These are phyloP conservation scores for Coriolopsis trogii DNA, from an alignment of 1,284 basidiomycete species.

Conservation along the genomic window DNA sequence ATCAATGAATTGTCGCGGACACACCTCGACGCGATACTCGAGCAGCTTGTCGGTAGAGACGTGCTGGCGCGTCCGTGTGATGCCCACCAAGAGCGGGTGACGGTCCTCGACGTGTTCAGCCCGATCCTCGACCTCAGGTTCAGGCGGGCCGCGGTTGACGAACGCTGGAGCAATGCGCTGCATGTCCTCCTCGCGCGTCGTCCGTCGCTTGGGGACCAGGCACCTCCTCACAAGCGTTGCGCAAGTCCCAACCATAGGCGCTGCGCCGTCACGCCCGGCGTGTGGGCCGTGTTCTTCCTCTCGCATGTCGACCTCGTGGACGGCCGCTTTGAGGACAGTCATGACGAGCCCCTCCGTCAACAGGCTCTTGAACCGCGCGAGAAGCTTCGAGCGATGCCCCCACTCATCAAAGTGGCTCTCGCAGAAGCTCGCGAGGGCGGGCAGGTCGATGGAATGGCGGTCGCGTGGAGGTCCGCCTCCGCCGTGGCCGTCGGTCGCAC, in stretches of 20 bases:
- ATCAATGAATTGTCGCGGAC: constrained; percentile 42
- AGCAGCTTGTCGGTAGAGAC: constrained; percentile 44
- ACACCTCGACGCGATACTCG: constrained; percentile 47
- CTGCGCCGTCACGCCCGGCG: too few species aligned
- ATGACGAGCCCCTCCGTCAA: constrained; percentile 44
- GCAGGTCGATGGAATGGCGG: constrained; percentile 41
- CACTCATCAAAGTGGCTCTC: constrained; percentile 59
- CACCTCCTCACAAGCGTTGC: constrained; percentile 36
- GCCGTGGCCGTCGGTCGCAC: constrained; percentile 20
- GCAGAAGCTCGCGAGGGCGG: constrained; percentile 50
- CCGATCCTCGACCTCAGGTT: background rate
- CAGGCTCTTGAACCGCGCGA: constrained; percentile 3
- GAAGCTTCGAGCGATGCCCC: constrained; percentile 23
- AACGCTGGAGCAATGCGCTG: constrained; percentile 39
- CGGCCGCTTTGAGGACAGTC: constrained; percentile 43
- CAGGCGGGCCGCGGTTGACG: constrained; percentile 31
- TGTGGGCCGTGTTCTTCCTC: constrained; percentile 31
- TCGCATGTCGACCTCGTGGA: constrained; percentile 43
- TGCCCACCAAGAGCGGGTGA: constrained; percentile 26
- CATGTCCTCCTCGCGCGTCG: constrained; percentile 21
- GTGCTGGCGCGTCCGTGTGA: constrained; percentile 34
- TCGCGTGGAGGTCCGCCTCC: constrained; percentile 36
- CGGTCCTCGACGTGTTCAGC: constrained; percentile 37
- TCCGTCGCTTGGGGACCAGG: constrained; percentile 22
- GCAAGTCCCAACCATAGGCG: constrained; percentile 41